Conservation (phyloP, 192 early-diverging fungal species). For the Gigaspora rosea region DNA sequence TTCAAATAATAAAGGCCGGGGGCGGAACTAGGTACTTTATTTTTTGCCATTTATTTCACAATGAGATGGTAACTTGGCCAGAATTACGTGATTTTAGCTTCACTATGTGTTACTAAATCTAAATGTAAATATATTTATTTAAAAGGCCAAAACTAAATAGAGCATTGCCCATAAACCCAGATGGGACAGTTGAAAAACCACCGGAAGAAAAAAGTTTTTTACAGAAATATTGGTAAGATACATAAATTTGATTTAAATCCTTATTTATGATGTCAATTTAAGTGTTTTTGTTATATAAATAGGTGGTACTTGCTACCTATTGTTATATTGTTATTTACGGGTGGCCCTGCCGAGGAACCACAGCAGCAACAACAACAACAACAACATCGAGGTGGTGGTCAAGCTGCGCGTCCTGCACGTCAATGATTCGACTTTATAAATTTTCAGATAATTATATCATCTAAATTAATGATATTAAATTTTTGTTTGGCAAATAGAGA, state of each 20-base stretch:
- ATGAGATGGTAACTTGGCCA: neutral
- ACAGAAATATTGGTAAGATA: slow-evolving; percentile 32
- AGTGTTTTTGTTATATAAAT: neutral
- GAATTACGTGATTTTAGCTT: neutral
- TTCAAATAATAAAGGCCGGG: slow-evolving; percentile 22
- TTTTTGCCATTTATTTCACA: neutral
- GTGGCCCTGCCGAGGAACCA: neutral
- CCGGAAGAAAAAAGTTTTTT: slow-evolving; percentile 30
- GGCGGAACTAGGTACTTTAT: slow-evolving; percentile 14
- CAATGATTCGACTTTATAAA: neutral
- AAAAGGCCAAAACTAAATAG: slow-evolving; percentile 25
- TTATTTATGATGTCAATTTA: neutral
- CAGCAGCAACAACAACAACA: slow-evolving; percentile 19
- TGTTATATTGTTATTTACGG: neutral
- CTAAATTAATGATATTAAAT: too few species aligned
- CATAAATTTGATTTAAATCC: neutral
- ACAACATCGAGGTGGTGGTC: neutral
- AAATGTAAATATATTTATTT: neutral
- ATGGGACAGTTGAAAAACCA: slow-evolving; percentile 27
- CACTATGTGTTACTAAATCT: neutral
- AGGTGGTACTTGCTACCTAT: slow-evolving; percentile 13
- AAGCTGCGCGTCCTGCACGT: neutral
- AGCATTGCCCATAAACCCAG: slow-evolving; percentile 17
- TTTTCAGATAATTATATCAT: neutral
- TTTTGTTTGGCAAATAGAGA: too few species aligned